These are phyloP conservation scores for Tetrahymena elliotti DNA, from an alignment of 73 alveolate species.

Conservation along the genomic window DNA sequence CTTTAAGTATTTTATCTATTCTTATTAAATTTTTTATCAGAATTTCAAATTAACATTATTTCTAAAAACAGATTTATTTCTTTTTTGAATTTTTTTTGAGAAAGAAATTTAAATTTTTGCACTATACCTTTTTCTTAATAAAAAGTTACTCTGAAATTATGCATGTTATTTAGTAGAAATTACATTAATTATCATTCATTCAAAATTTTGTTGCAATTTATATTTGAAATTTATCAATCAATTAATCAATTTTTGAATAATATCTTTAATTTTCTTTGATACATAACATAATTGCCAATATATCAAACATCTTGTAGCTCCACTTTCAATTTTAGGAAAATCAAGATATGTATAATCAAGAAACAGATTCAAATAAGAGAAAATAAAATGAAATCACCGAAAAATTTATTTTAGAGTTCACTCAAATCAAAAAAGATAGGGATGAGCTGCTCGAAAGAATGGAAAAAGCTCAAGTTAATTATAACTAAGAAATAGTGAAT, in stretches of 20 bases:
- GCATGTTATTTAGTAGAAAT: not conserved
- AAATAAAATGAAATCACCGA: not conserved
- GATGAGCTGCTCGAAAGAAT: not conserved
- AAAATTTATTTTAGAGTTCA: not conserved
- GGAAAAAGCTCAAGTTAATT: not conserved
- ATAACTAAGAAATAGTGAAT: not conserved
- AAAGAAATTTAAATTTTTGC: not conserved
- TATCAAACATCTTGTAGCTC: not conserved
- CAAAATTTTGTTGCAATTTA: not conserved
- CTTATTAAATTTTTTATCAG: too few relatives aligned
- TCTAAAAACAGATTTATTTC: too few relatives aligned
- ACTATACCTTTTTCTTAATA: too few relatives aligned
- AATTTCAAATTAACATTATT: too few relatives aligned
- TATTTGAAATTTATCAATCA: not conserved
- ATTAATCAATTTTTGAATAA: too few relatives aligned
- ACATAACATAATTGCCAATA: too few relatives aligned
- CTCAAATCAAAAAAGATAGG: not conserved
- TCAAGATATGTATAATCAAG: not conserved
- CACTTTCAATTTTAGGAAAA: too few relatives aligned
- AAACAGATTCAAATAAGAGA: not conserved
- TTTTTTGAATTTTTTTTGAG: too few relatives aligned
- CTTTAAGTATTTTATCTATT: too few relatives aligned
- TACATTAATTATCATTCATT: not conserved
- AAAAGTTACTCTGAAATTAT: not conserved
- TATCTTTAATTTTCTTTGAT: not conserved